Evolutionary conservation across 129 eudicot species (phyloP).

Genomic region (Arctium lappa): DNA sequence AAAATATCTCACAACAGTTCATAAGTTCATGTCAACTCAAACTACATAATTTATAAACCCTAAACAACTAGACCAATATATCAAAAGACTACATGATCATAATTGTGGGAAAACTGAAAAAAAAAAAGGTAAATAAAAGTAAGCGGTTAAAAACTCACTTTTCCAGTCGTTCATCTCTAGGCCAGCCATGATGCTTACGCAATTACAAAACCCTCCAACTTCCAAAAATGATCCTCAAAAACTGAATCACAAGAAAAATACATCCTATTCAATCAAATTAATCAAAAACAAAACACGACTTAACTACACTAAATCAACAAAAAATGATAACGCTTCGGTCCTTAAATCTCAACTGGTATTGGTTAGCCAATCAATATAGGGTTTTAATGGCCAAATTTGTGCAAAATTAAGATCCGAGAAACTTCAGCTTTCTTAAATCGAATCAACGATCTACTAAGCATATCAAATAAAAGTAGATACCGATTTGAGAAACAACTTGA

Average conservation of each 20-base stretch:
- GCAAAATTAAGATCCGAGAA: slow-evolving; percentile 3
- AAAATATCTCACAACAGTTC: slow-evolving; percentile 2
- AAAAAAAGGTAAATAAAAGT: neutral
- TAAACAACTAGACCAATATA: neutral
- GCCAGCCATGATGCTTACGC: slow-evolving; percentile 27
- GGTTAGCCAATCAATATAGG: neutral
- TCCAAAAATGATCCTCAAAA: slow-evolving; percentile 14
- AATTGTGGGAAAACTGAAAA: neutral
- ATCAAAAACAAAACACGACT: neutral
- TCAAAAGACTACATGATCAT: neutral
- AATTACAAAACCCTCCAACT: neutral
- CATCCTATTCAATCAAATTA: neutral
- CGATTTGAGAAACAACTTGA: slow-evolving; percentile 1
- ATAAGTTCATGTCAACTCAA: neutral
- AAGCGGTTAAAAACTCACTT: slow-evolving; percentile 27
- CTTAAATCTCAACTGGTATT: neutral
- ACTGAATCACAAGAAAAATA: slow-evolving; percentile 10
- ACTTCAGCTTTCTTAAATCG: neutral
- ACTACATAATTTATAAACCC: neutral
- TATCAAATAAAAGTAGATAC: neutral
- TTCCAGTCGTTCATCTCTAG: slow-evolving; percentile 56
- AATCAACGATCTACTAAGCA: slow-evolving; percentile 6
- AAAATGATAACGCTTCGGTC: neutral
- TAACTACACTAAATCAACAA: neutral
- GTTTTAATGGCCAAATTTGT: slow-evolving; percentile 8